A percentile compares a stretch with the other conserved stretches of the same genome.
Conservation (phyloP, 2,329 filamentous ascomycete species). For the Rutstroemia sp. region DNA sequence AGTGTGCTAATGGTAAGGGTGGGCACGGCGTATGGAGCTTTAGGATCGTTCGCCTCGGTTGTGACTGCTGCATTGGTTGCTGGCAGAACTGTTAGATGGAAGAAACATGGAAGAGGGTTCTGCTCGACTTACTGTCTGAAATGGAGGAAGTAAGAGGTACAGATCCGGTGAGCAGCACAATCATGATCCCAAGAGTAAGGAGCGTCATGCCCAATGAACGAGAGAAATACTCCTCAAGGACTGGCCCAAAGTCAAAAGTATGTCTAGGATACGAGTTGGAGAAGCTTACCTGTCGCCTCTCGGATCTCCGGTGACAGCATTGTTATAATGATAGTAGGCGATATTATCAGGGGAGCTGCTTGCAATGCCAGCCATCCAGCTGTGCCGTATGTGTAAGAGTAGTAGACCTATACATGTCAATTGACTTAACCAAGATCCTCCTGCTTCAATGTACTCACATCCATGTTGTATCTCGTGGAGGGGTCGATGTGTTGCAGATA, state of each 20-base stretch:
- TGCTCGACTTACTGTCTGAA: constrained; percentile 20
- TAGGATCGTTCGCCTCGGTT: constrained; percentile 37
- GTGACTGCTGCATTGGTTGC: constrained; percentile 31
- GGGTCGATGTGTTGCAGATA: too few species aligned
- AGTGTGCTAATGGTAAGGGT: constrained; percentile 49
- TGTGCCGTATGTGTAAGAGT: constrained; percentile 43
- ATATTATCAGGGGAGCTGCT: constrained; percentile 43
- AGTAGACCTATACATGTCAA: constrained; percentile 35
- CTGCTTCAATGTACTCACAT: background rate
- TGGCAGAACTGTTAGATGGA: constrained; percentile 12
- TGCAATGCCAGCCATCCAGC: constrained; percentile 42
- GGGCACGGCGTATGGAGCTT: constrained; percentile 50
- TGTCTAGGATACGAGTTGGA: background rate
- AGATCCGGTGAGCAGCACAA: constrained; percentile 54
- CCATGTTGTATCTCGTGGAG: background rate
- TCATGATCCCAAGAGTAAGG: constrained; percentile 47
- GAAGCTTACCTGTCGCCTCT: constrained; percentile 41
- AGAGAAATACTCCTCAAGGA: constrained; percentile 56
- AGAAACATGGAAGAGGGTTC: background rate
- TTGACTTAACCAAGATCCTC: background rate
- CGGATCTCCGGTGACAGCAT: constrained; percentile 51
- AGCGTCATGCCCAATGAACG: constrained; percentile 52
- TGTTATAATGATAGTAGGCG: constrained; percentile 53
- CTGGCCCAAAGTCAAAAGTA: constrained; percentile 21
- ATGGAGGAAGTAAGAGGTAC: constrained; percentile 46